These are phyloP conservation scores for Lipomyces oligophaga DNA, from an alignment of 805 yeast genomes.

Conservation along the genomic window DNA sequence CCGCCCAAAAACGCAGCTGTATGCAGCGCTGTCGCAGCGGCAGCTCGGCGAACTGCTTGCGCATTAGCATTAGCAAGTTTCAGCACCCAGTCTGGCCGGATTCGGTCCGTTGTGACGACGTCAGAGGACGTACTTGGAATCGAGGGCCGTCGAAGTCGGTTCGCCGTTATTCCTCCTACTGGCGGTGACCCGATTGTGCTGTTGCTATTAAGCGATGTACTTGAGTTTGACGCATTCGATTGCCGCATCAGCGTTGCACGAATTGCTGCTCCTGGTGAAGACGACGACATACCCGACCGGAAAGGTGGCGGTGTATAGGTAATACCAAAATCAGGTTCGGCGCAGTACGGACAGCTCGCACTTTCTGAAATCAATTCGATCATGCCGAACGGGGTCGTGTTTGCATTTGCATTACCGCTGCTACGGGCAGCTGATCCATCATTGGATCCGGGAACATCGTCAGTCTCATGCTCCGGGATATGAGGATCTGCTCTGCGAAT, in stretches of 20 bases:
- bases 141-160: slow-evolving; percentile 34
- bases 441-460: slow-evolving; percentile 35
- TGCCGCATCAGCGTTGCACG: slow-evolving; percentile 22
- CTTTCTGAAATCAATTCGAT: slow-evolving; percentile 69
- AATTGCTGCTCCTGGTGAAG: slow-evolving; percentile 15
- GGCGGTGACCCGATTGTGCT: slow-evolving; percentile 14
- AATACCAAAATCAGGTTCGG: slow-evolving; percentile 79
- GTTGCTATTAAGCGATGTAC: slow-evolving; percentile 9
- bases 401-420: neutral
- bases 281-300: slow-evolving; percentile 36
- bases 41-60: slow-evolving; percentile 78
- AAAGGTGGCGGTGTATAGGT: slow-evolving; percentile 72
- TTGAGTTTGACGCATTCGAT: slow-evolving; percentile 19
- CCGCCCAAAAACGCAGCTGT: slow-evolving; percentile 64
- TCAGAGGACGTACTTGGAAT: slow-evolving; percentile 62
- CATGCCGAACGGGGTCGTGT: slow-evolving; percentile 25
- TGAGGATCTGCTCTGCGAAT: slow-evolving; percentile 90
- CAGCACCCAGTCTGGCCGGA: slow-evolving; percentile 90
- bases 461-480: slow-evolving; percentile 53
- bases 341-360: slow-evolving; percentile 91
- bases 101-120: slow-evolving; percentile 73
- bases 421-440: slow-evolving; percentile 11
- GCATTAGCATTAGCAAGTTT: slow-evolving; percentile 68
- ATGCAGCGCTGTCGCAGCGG: slow-evolving; percentile 91
- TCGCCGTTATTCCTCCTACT: too few relatives aligned